Evolutionary conservation across 495 filamentous ascomycete species (phyloP), one percentile per base, ranked within the genome.

Genomic region (Mytilinidion resinicola): DNA sequence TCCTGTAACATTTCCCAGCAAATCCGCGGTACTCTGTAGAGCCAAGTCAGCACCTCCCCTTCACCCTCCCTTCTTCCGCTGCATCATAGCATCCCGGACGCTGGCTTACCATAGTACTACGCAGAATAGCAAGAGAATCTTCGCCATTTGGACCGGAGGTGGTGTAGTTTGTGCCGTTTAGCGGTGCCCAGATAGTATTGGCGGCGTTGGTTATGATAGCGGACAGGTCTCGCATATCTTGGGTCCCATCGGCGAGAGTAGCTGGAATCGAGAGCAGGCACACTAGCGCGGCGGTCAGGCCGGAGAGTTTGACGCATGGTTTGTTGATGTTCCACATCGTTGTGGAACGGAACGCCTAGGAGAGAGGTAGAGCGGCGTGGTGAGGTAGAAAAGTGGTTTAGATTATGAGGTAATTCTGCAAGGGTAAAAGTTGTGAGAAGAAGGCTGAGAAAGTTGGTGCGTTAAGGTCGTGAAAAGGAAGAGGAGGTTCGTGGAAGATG

Each of bases 171-270:
- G 53, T 58, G 9, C 53, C 50, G 46, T 65, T 59, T 11, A 37
- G 44, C 7, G 58, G 53, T 9, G 53, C 38, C 11, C 57, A 58
- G 35, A 65, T 62, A 7, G 54, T 59, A 14, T 14, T 47, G 10
- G 63, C 59, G 12, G 59, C 58, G 3, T 48, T 41, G 55, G 50
- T 57, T 17, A 62, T 65, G 44, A 55, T 52, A 6, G 51, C 38
- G 41, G 37, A 35, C 36, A 65, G 44, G 51, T 59, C 50, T 38
- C 19, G 42, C 25, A 65, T 38, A 46, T 65, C 59, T 14, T 9
- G 37, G 33, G 56, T 21, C 25, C 57, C 62, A 51, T 64, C 51
- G 30, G 56, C 39, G 39, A 30, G 25, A 30, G 25, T 3, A 30
- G 25, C 25, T 30, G 25, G 25, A 6, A 30, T 30, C 25, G 25